Conservation (phyloP, 1,284 basidiomycete species). For the Ustilago nuda region DNA sequence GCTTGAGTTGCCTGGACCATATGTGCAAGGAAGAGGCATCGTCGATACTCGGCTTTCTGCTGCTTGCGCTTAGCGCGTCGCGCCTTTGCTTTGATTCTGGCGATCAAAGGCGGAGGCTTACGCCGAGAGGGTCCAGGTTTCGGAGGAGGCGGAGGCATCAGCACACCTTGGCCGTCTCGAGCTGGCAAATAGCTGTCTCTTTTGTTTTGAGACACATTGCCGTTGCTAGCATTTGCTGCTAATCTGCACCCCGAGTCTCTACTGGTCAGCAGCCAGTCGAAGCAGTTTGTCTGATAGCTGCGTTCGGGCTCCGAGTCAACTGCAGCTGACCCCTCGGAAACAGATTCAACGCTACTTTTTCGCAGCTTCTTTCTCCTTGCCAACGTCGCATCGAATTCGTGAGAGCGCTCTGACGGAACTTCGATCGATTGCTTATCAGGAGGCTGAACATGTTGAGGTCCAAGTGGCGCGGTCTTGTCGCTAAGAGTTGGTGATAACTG, state of each 20-base stretch:
- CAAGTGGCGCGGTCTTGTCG: background rate
- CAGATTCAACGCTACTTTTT: background rate
- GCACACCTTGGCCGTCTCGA: slow-evolving; percentile 14
- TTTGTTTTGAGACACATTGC: background rate
- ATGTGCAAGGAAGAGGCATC: slow-evolving; percentile 31
- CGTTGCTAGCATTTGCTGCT: background rate
- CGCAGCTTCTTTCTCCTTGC: background rate
- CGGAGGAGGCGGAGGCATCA: slow-evolving; percentile 24
- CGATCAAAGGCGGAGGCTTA: slow-evolving; percentile 28
- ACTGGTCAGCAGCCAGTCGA: background rate
- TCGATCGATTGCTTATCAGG: background rate
- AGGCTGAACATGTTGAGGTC: background rate
- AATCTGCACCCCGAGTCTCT: background rate
- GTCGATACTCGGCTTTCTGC: slow-evolving; percentile 39
- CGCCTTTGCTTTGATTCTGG: slow-evolving; percentile 31
- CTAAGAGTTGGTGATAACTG: background rate
- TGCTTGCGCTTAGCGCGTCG: slow-evolving; percentile 38
- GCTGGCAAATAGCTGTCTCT: background rate
- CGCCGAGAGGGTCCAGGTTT: slow-evolving; percentile 26
- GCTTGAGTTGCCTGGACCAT: slow-evolving; percentile 23
- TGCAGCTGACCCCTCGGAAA: background rate
- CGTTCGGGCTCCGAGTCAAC: background rate
- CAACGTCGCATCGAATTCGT: background rate
- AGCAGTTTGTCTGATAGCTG: background rate
- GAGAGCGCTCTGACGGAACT: background rate